Evolutionary conservation across 169 alveolate species (phyloP).

Genomic region (Miamiensis avidus): DNA sequence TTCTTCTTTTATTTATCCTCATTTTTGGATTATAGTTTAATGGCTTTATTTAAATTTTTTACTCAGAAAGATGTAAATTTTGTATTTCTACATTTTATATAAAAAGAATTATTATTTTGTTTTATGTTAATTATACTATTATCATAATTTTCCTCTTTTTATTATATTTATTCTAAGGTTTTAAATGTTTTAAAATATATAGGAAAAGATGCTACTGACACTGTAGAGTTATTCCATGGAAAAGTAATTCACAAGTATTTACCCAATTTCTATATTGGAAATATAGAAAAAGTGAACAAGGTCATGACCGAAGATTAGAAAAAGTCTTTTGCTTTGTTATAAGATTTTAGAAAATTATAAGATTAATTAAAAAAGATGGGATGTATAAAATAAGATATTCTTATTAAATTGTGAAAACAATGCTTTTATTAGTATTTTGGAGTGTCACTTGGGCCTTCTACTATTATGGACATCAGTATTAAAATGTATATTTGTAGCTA

Average conservation of each 20-base stretch:
- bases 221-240: not conserved
- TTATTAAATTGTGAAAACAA: not conserved
- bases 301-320: not conserved
- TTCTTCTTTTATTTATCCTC: too few relatives aligned
- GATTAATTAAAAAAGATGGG: not conserved
- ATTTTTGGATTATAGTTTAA: too few relatives aligned
- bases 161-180: too few relatives aligned
- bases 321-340: not conserved
- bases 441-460: not conserved
- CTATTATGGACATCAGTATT: not conserved
- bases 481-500: not conserved
- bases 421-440: not conserved
- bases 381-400: not conserved
- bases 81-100: too few relatives aligned
- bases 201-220: not conserved
- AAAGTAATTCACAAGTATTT: not conserved
- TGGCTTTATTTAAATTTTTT: too few relatives aligned
- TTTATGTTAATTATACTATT: too few relatives aligned
- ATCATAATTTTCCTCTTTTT: too few relatives aligned
- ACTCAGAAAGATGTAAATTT: too few relatives aligned
- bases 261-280: not conserved
- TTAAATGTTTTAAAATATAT: too few relatives aligned
- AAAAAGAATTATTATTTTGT: too few relatives aligned
- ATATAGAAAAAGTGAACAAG: not conserved
- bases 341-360: not conserved